phyloP scores from a whole-genome alignment of 2,329 filamentous ascomycete species.

The Daldinia eschscholtzii region DNA sequence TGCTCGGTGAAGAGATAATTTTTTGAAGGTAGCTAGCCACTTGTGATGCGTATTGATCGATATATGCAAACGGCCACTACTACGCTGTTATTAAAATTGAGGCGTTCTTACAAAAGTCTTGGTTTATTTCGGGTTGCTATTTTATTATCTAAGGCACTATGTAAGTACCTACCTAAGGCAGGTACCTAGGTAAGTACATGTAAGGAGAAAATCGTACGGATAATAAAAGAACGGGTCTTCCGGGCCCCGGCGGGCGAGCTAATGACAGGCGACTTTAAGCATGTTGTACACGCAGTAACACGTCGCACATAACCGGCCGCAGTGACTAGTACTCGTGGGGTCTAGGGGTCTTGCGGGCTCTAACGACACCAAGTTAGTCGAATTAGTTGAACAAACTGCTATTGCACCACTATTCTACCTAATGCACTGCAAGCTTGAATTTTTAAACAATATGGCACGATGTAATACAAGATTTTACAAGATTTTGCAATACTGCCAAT shows the following conservation, averaged over 20 bases:
- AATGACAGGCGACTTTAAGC: constrained; percentile 16
- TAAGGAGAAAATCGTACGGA: constrained; percentile 8
- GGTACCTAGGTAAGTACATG: background rate
- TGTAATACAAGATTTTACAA: constrained; percentile 4
- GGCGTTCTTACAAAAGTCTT: background rate
- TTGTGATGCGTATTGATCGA: constrained; percentile 5
- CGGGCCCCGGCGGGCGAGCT: constrained; percentile 17
- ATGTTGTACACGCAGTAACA: constrained; percentile 11
- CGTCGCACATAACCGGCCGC: constrained; percentile 8
- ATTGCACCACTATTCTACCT: constrained; percentile 14
- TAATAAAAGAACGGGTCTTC: constrained; percentile 38
- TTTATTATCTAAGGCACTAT: background rate
- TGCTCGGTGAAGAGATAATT: constrained; percentile 2
- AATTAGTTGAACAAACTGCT: constrained; percentile 5
- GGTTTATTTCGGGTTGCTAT: background rate
- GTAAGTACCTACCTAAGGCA: background rate
- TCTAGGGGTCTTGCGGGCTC: constrained; percentile 27
- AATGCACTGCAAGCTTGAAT: constrained; percentile 2
- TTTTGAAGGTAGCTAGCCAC: constrained; percentile 27
- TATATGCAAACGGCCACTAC: constrained; percentile 2
- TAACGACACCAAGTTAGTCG: constrained; percentile 22
- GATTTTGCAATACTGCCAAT: background rate
- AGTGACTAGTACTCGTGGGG: constrained; percentile 29
- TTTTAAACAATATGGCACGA: constrained; percentile 1
- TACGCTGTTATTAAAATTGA: constrained; percentile 21